These are phyloP conservation scores for Polyplosphaeria fusca DNA, from an alignment of 495 filamentous ascomycete genomes.

Conservation along the genomic window DNA sequence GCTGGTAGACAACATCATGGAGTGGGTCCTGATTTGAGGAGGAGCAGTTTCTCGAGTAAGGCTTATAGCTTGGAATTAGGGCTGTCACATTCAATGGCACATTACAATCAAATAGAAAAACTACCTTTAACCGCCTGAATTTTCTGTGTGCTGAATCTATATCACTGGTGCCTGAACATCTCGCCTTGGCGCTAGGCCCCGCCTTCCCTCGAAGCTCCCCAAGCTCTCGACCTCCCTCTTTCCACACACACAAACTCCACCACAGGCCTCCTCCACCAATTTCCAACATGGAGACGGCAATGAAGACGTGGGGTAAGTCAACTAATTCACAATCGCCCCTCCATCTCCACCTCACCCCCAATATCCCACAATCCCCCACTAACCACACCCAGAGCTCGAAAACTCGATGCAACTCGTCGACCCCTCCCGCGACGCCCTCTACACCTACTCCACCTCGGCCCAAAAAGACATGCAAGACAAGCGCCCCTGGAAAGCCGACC, in stretches of 20 bases:
- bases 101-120: no score
- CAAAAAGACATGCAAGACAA: conserved; percentile 58
- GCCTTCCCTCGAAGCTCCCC: background rate
- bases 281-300: conserved; percentile 22
- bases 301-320: conserved; percentile 33
- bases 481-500: conserved; percentile 80
- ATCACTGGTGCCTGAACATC: background rate
- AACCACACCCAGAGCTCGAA: conserved; percentile 70
- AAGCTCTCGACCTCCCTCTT: background rate
- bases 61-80: no score
- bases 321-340: background rate
- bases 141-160: no score
- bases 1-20: no score
- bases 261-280: conserved; percentile 1
- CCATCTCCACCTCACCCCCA: background rate
- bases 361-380: background rate
- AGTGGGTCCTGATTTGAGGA: no score
- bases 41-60: no score
- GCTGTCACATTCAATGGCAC: no score
- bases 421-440: conserved; percentile 83
- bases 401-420: conserved; percentile 82
- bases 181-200: background rate
- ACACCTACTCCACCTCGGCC: conserved; percentile 66
- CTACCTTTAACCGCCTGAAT: no score
- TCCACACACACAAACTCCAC: background rate